Evolutionary conservation across 257 asterid species (phyloP).

Genomic region (Datura wrightii): DNA sequence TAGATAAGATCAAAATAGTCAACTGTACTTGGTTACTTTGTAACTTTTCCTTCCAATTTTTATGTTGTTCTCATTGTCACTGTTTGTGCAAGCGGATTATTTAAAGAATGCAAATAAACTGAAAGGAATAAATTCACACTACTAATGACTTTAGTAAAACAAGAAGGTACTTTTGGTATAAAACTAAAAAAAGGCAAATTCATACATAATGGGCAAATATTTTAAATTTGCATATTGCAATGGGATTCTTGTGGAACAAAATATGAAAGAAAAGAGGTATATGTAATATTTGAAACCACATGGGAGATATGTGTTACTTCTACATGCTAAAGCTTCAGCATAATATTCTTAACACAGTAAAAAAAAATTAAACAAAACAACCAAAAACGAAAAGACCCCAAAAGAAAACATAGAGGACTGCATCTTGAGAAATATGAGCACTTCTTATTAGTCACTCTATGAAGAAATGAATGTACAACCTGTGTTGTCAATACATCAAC

Average conservation of each 20-base stretch:
- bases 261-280: constrained; percentile 14
- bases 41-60: not conserved
- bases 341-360: not conserved
- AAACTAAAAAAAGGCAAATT: not conserved
- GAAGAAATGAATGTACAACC: not conserved
- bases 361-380: not conserved
- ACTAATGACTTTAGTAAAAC: not conserved
- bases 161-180: not conserved
- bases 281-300: not conserved
- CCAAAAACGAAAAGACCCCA: not conserved
- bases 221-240: not conserved
- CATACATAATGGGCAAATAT: constrained; percentile 20
- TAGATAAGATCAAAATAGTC: not conserved
- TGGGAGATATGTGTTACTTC: not conserved
- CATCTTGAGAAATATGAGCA: not conserved
- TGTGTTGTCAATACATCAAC: not conserved
- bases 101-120: constrained; percentile 3
- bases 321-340: not conserved
- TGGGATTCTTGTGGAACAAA: not conserved
- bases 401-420: not conserved
- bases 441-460: not conserved
- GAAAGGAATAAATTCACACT: not conserved
- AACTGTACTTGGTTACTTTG: not conserved
- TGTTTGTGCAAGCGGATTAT: not conserved
- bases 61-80: not conserved